Base-by-base conservation (phyloP, 169 alveolate genomes). In the Fabrea salina region DNA sequence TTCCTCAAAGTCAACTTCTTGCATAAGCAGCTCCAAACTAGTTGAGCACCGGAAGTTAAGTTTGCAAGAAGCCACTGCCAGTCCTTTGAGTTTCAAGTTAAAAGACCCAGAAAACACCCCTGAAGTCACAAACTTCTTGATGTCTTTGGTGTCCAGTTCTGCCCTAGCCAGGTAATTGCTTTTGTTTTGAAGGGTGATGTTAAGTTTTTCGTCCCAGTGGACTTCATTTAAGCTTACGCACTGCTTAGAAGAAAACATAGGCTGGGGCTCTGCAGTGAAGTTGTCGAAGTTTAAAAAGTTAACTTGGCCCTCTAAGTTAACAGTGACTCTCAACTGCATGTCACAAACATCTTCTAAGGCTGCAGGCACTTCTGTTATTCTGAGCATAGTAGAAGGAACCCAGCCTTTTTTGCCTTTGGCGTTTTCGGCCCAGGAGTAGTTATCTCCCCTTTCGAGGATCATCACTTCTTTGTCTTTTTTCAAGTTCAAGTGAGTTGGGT, bases 381-480 rank as follows among this genome's bases (percentile, higher is more conserved):
- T 13, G 11, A 44, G 19, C 32, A 16, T 11, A 8, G 78, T 19
- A 16, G 27, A 19, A 1, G 78, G 78, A 37, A 68, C 50, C 78
- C 78, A 68, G 2, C 78, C 78, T 43, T 16, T 8, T 16, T 68
- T 43, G n/a, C 50, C 27, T 11, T 5, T 43, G 7, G 11, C 32
- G 35, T 68, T 64, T 2, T 25, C 39, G 11, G 66, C 64, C 67
- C 78, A 68, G 19, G 41, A 37, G 43, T 64, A 68, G 27, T 68
- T 22, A 19, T 40, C 64, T 41, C 32, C 7, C n/a, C 8, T 22
- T n/a, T 33, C 64, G 25, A 68, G 3, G 19, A 68, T 25, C 41
- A 43, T 35, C 13, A 32, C 35, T 37, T 19, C 66, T 68, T 68
- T 35, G 64, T 68, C 78, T 68, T 68, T 68, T 37, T 68, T 37